phyloP scores from a whole-genome alignment of 2,329 filamentous ascomycete species.

The Tolypocladium guangdongense region DNA sequence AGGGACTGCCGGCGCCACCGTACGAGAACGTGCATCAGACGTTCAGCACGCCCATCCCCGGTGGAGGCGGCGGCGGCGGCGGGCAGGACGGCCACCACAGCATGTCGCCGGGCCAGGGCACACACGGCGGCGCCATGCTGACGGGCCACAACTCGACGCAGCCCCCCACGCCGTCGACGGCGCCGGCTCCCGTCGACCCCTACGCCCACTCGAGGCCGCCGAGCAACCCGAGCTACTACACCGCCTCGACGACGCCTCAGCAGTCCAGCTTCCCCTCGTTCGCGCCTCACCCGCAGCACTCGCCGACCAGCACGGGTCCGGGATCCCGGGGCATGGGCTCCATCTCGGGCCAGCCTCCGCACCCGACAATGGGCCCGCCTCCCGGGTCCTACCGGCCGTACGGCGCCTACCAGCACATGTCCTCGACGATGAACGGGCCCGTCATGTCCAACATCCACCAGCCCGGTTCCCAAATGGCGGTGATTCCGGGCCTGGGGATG shows the following conservation, averaged over 20 bases:
- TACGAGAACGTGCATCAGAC: slow-evolving; percentile 58
- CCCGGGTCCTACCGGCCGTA: slow-evolving; percentile 39
- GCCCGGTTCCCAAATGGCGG: slow-evolving; percentile 58
- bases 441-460: slow-evolving; percentile 72
- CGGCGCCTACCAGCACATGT: slow-evolving; percentile 29
- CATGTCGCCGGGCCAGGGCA: slow-evolving; percentile 18
- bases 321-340: slow-evolving; percentile 27
- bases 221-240: slow-evolving; percentile 51
- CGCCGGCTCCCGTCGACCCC: slow-evolving; percentile 46
- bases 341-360: slow-evolving; percentile 9
- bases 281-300: slow-evolving; percentile 30
- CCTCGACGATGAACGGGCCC: slow-evolving; percentile 52
- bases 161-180: slow-evolving; percentile 35
- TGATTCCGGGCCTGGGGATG: slow-evolving; percentile 51
- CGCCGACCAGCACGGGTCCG: slow-evolving; percentile 31
- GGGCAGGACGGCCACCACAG: slow-evolving; percentile 20
- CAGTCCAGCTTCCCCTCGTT: slow-evolving; percentile 35
- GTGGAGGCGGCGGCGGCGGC: slow-evolving; percentile 29
- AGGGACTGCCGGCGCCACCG: slow-evolving; percentile 54
- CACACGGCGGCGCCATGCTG: slow-evolving; percentile 13
- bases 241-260: slow-evolving; percentile 38
- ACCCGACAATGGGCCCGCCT: slow-evolving; percentile 30
- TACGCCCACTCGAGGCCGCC: slow-evolving; percentile 41
- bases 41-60: slow-evolving; percentile 49
- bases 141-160: slow-evolving; percentile 25